Evolutionary conservation across 495 filamentous ascomycete species (phyloP), one percentile per base, ranked within the genome.

Genomic region (Massariosphaeria phaeospora): DNA sequence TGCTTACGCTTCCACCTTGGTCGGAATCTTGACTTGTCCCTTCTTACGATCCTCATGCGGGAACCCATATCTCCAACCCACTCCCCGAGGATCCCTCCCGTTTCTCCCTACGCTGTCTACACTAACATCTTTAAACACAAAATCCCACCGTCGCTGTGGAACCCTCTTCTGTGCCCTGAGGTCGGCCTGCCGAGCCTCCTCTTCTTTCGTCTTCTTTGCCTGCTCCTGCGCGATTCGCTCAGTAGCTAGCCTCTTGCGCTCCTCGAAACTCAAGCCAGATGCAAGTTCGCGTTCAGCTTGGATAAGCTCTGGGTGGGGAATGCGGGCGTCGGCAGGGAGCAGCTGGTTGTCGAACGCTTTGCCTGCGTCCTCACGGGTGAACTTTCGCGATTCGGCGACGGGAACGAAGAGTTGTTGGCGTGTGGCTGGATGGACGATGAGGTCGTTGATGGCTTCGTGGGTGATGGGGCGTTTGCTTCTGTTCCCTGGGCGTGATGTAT

Each of bases 401-500:
- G 94, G 93, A 67, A 88, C 79, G 72, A 96, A 98, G 34, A 95
- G 79, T 72, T 97, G 93, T 50, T 84, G 78, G 41, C 78, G 76
- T 0, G 93, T 96, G 41, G 80, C 69, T 24, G 80, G 79, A 70
- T 96, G 91, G 25, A 89, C 82, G 50, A 84, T 84, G 7, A 98
- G 79, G 65, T 96, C 91, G 70, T 96, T 95, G 69, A 96, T 91
- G 40, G 84, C 75, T 75, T 98, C 93, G 66, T 94, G 89, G 1
- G 72, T 70, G 26, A 36, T 51, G 21, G 66, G 59, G 4, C 59
- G 59, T 26, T 55, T 57, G 30, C 52, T 31, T 21, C 50, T 55
- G 29, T 50, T 48, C 17, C 57, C 31, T 23, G 33, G 63, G 43
- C 27, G 38, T 3, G 36, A 35, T 29, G 55, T 36, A 29, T 58